phyloP scores from a whole-genome alignment of 2,329 filamentous ascomycete species.

The Fusarium guadeloupense region DNA sequence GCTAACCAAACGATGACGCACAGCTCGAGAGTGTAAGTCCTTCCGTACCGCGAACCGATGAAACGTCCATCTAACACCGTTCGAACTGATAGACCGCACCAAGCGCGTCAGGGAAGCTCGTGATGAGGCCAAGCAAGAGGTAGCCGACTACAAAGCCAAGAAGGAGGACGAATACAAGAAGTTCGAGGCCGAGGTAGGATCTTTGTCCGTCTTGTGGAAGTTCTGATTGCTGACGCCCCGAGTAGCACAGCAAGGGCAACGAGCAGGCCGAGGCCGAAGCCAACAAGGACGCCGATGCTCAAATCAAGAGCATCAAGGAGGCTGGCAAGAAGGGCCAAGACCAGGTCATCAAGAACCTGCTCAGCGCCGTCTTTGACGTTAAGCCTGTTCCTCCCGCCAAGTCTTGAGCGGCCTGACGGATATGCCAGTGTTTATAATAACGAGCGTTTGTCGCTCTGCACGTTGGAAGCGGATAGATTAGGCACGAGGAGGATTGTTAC shows the following conservation, averaged over 20 bases:
- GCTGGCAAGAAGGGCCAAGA: slow-evolving; percentile 82
- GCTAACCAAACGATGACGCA: slow-evolving; percentile 33
- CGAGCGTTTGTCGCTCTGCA: slow-evolving; percentile 16
- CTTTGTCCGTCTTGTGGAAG: not conserved
- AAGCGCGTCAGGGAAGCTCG: slow-evolving; percentile 97
- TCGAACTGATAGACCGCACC: slow-evolving; percentile 68
- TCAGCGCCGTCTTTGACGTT: slow-evolving; percentile 85
- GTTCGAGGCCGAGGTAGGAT: slow-evolving; percentile 77
- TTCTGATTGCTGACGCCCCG: slow-evolving; percentile 6
- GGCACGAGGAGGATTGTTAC: slow-evolving; percentile 22
- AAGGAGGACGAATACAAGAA: slow-evolving; percentile 97
- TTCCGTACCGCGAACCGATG: slow-evolving; percentile 7
- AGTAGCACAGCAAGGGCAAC: slow-evolving; percentile 91
- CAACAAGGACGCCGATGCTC: slow-evolving; percentile 79
- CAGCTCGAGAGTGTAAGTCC: slow-evolving; percentile 88
- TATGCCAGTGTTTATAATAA: slow-evolving; percentile 20
- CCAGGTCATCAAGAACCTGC: slow-evolving; percentile 82
- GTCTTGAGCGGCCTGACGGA: slow-evolving; percentile 35
- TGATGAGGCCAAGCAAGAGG: slow-evolving; percentile 96
- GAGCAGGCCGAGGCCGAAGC: slow-evolving; percentile 79
- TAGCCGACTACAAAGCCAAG: slow-evolving; percentile 86
- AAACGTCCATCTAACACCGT: slow-evolving; percentile 1
- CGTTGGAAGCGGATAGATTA: slow-evolving; percentile 14
- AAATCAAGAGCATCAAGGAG: slow-evolving; percentile 83
- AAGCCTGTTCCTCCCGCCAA: slow-evolving; percentile 68